Percentiles rank a stretch among this genome's conserved stretches.
Conservation (phyloP, 208 protist genomes). For the Crithidia mellificae region DNA sequence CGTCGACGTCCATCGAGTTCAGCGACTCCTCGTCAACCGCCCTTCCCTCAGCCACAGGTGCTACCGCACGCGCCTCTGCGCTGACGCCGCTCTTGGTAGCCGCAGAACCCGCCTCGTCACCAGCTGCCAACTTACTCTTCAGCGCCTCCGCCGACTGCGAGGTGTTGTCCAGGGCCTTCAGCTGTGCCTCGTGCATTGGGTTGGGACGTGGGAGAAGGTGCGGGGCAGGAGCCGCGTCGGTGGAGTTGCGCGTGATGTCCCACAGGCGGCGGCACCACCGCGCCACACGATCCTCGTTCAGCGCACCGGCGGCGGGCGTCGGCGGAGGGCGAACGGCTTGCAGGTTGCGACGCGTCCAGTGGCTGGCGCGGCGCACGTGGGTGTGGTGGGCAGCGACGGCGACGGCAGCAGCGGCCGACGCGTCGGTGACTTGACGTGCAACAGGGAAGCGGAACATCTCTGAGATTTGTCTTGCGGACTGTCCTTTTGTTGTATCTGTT, state of each 20-base stretch:
- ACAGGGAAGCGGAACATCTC: conserved; percentile 9
- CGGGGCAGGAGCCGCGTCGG: background rate
- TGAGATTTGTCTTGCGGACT: background rate
- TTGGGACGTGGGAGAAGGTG: conserved; percentile 14
- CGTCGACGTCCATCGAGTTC: conserved; percentile 23
- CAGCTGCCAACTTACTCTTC: too few species aligned
- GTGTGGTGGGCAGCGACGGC: background rate
- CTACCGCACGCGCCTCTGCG: background rate
- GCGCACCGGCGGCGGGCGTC: conserved; percentile 1
- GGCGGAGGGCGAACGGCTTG: background rate
- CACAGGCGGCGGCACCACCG: conserved; percentile 76
- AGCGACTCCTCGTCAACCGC: conserved; percentile 5
- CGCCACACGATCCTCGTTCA: conserved; percentile 60
- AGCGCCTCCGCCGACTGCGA: too few species aligned
- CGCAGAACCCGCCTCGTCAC: too few species aligned
- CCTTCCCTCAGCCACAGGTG: background rate
- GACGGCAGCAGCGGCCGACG: background rate
- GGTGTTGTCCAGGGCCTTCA: background rate
- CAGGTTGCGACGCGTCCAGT: background rate
- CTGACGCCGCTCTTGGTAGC: background rate
- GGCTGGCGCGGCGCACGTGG: background rate
- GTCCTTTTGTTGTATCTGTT: too few species aligned
- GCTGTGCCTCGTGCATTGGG: conserved; percentile 17
- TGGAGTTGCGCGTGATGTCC: conserved; percentile 38
- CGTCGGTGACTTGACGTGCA: background rate